Conservation (phyloP, 495 filamentous ascomycete species). For the Aspergillus heteromorphus region DNA sequence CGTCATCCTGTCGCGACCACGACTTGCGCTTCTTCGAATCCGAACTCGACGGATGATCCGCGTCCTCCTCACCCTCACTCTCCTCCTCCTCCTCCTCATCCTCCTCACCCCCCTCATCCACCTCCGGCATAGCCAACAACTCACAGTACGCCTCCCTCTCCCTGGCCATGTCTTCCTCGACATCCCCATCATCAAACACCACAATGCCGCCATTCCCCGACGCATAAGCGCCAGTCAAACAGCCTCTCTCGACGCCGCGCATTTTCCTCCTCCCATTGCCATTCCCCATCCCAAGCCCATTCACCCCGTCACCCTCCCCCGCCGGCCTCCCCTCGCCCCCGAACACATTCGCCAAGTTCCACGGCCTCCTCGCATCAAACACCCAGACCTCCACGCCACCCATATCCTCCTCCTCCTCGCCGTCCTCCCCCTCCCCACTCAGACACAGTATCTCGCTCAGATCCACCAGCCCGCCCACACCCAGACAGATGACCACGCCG, state of each 20-base stretch:
- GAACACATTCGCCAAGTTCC: conserved; percentile 94
- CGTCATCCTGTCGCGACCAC: conserved; percentile 67
- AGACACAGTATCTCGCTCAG: conserved; percentile 68
- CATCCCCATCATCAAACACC: conserved; percentile 94
- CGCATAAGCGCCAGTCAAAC: conserved; percentile 62
- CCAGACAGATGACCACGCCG: conserved; percentile 85
- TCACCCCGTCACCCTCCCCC: conserved; percentile 35
- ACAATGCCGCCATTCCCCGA: conserved; percentile 79
- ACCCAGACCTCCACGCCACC: conserved; percentile 90
- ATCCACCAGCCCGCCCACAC: conserved; percentile 87
- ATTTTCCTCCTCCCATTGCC: conserved; percentile 47
- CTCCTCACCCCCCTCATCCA: conserved; percentile 78
- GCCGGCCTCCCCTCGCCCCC: conserved; percentile 59
- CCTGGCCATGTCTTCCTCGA: conserved; percentile 71
- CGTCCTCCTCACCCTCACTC: conserved; percentile 27
- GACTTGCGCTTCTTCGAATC: conserved; percentile 74
- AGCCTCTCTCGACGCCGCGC: conserved; percentile 55
- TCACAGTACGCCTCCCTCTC: conserved; percentile 80
- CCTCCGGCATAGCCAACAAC: conserved; percentile 81
- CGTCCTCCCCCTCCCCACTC: conserved; percentile 42
- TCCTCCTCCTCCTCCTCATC: conserved; percentile 53
- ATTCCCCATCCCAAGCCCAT: conserved; percentile 42
- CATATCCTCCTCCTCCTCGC: conserved; percentile 53
- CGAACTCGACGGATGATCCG: conserved; percentile 16
- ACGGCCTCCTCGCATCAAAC: conserved; percentile 83